Conservation (phyloP, 257 asterid species). For the Solanum ossicruentum region DNA sequence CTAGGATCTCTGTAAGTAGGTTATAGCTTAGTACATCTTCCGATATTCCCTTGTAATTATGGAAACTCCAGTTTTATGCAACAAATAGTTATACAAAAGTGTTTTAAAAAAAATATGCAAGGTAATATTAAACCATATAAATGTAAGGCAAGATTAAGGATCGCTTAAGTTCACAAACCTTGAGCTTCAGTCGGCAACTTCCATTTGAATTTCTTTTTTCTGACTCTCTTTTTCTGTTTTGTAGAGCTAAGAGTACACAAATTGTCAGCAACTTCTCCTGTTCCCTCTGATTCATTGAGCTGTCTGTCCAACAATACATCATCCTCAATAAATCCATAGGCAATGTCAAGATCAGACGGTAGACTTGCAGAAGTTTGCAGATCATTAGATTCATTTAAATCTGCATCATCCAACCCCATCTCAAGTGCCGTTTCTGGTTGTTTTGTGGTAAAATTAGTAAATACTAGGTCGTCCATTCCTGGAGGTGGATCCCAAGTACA, state of each 20-base stretch:
- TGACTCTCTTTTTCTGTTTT: slow-evolving; percentile 38
- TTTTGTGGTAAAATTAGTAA: slow-evolving; percentile 9
- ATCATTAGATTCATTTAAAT: slow-evolving; percentile 12
- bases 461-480: slow-evolving; percentile 36
- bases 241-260: background rate
- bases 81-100: background rate
- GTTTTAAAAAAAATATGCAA: background rate
- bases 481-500: slow-evolving; percentile 83
- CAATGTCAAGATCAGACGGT: slow-evolving; percentile 1
- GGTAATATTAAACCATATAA: background rate
- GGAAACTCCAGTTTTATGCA: background rate
- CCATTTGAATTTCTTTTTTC: slow-evolving; percentile 22
- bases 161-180: slow-evolving; percentile 20
- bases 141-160: background rate
- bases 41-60: background rate
- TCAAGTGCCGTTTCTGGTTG: background rate
- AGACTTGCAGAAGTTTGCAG: slow-evolving; percentile 17
- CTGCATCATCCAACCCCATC: slow-evolving; percentile 10
- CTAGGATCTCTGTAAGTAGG: background rate
- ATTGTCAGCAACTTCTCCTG: slow-evolving; percentile 15
- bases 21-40: background rate
- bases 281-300: slow-evolving; percentile 11
- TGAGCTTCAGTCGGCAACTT: slow-evolving; percentile 23
- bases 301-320: slow-evolving; percentile 3
- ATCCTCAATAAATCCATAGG: slow-evolving; percentile 14